Evolutionary conservation across 2,329 filamentous ascomycete species (phyloP).

Genomic region (Talaromyces marneffei): DNA sequence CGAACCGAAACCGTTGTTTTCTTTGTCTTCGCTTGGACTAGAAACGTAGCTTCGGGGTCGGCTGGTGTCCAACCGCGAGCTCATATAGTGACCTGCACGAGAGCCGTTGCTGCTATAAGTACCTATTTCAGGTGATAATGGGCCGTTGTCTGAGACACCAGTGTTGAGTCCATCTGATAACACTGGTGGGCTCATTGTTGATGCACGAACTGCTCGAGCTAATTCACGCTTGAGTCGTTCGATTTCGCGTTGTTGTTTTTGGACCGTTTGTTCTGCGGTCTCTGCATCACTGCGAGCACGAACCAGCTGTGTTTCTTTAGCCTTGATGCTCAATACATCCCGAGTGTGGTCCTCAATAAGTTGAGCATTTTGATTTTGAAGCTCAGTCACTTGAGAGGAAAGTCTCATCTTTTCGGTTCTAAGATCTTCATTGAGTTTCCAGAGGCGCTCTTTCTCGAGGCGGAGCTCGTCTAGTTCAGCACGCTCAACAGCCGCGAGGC

Average conservation of each 20-base stretch:
- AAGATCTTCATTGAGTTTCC: slow-evolving; percentile 70
- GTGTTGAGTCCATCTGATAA: slow-evolving; percentile 49
- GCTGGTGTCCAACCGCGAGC: slow-evolving; percentile 36
- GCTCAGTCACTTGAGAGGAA: slow-evolving; percentile 80
- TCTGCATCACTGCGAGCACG: slow-evolving; percentile 86
- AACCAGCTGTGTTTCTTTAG: slow-evolving; percentile 95
- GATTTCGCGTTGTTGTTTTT: slow-evolving; percentile 78
- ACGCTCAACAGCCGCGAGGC: slow-evolving; percentile 71
- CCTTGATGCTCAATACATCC: slow-evolving; percentile 93
- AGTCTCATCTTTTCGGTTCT: slow-evolving; percentile 76
- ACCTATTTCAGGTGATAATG: slow-evolving; percentile 36
- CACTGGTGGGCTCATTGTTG: slow-evolving; percentile 33
- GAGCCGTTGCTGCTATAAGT: slow-evolving; percentile 25
- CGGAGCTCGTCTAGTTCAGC: slow-evolving; percentile 90
- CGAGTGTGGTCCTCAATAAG: slow-evolving; percentile 96
- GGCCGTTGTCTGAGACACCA: slow-evolving; percentile 46
- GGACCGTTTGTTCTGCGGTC: slow-evolving; percentile 77
- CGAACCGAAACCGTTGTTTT: slow-evolving; percentile 51
- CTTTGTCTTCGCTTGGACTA: slow-evolving; percentile 67
- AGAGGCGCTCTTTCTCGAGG: slow-evolving; percentile 71
- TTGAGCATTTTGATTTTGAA: slow-evolving; percentile 94
- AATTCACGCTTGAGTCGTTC: slow-evolving; percentile 88
- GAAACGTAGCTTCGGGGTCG: slow-evolving; percentile 39
- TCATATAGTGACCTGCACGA: slow-evolving; percentile 33
- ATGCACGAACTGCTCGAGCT: slow-evolving; percentile 43